Evolutionary conservation across 192 early-diverging fungal species (phyloP), one percentile per base, ranked within the genome.

Genomic region (Chytriomyces confervae): DNA sequence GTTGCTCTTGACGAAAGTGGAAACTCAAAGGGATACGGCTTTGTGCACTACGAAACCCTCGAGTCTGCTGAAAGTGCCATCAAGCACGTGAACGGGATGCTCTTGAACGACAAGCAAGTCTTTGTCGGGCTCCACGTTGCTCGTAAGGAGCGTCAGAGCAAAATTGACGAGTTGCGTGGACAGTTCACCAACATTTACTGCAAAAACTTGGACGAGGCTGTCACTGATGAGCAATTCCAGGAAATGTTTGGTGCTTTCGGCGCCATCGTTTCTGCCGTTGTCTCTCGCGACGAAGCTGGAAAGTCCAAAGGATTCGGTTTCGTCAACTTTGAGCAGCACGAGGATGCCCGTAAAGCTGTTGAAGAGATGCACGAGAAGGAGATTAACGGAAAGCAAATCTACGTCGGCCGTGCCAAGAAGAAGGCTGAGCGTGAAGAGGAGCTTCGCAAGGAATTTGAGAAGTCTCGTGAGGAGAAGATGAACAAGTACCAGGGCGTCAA

Each of bases 401-500:
- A 93, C 82, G 97, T 99, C 45, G 86, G 93, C 77, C 96, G 98
- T 74, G 98, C 98, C 74, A 97, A 99, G 86, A 99, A 98, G 95
- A 97, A 98, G 90, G 82, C 86, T 44, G 98, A 99, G 89, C 94
- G 98, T 77, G 94, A 95, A 80, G 95, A 96, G 85, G 98, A 99
- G 85, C 91, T 99, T 72, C 90, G 95, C 80, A 87, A 86, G 70
- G 96, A 97, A 87, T 98, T 97, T 88, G 97, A 99, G 87, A 92
- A 93, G 82, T 90, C 95, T 76, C 92, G 95, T 83, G 87, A 93
- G 85, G 98, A 99, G 89, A 96, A 97, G 88, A 83, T 96, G 60
- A 94, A 88, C 92, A 97, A 97, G 91, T 98, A 95, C 91, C 96
- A 99, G 89, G 96, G 95, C 76, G 96, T 95, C 80, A 99, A 99